These are phyloP conservation scores for Corylus avellana DNA, from an alignment of 306 rosid species.

Conservation along the genomic window DNA sequence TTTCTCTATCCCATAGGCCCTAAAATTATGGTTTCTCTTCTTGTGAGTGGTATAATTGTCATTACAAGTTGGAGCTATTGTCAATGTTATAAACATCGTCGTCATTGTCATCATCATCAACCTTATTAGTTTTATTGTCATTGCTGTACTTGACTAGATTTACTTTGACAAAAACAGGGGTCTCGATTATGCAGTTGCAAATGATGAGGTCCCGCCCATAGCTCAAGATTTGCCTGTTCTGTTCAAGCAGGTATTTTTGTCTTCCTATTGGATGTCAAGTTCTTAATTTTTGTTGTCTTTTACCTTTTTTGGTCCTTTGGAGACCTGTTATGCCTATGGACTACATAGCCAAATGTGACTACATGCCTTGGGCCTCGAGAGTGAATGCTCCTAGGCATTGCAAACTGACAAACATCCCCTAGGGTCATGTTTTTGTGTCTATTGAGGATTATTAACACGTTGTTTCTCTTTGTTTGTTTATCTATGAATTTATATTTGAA, in stretches of 20 bases:
- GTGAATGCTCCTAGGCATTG: too few relatives aligned
- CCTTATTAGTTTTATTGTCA: background rate
- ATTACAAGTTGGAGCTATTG: background rate
- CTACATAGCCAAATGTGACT: background rate
- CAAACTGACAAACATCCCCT: too few relatives aligned
- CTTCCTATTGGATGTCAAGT: background rate
- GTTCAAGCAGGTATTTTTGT: conserved; percentile 66
- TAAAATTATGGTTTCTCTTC: background rate
- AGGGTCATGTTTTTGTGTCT: background rate
- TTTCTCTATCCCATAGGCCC: background rate
- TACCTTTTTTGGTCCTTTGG: background rate
- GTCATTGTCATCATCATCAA: background rate
- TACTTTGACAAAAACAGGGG: conserved; percentile 55
- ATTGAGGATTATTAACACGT: background rate
- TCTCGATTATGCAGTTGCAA: conserved; percentile 73
- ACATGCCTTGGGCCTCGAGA: too few relatives aligned
- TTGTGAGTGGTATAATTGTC: conserved; percentile 1
- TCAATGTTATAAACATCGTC: background rate
- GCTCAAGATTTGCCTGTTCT: conserved; percentile 46
- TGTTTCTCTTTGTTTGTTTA: background rate
- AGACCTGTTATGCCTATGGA: background rate
- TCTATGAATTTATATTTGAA: background rate
- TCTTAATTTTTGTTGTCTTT: background rate
- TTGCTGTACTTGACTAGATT: conserved; percentile 32
- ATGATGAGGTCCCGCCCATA: conserved; percentile 45